Percentiles rank a stretch among this genome's conserved stretches.
phyloP scores from a whole-genome alignment of 306 rosid species.

The Cucumis hystrix region DNA sequence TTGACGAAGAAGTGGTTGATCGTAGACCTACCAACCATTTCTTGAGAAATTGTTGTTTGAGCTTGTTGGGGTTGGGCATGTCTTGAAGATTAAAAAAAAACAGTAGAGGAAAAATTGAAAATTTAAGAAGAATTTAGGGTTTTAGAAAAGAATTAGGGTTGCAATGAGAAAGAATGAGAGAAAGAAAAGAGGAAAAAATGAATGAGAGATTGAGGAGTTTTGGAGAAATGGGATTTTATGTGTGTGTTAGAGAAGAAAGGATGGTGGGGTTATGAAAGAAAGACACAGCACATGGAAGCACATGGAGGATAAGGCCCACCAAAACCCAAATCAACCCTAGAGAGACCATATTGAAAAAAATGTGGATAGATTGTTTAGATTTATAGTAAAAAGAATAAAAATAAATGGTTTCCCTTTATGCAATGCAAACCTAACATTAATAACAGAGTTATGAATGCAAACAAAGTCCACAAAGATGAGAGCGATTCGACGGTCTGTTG shows the following conservation, averaged over 20 bases:
- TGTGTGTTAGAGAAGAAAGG: constrained; percentile 25
- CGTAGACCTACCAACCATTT: constrained; percentile 52
- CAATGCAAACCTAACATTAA: constrained; percentile 52
- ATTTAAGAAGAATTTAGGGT: not conserved
- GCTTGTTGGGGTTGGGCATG: constrained; percentile 35
- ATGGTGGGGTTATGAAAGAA: constrained; percentile 56
- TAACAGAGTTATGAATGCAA: constrained; percentile 42
- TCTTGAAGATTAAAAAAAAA: not conserved
- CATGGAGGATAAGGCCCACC: constrained; percentile 66
- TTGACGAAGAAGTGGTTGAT: constrained; percentile 22
- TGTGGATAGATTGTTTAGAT: not conserved
- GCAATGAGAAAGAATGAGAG: constrained; percentile 10
- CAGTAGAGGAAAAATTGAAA: not conserved
- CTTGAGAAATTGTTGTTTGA: constrained; percentile 42
- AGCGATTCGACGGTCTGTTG: not conserved
- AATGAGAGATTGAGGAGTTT: constrained; percentile 9
- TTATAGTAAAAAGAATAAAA: constrained; percentile 19
- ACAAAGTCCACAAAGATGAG: constrained; percentile 9
- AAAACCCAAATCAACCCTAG: constrained; percentile 20
- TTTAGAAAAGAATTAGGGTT: not conserved
- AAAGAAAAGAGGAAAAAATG: not conserved
- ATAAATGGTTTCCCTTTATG: constrained; percentile 16
- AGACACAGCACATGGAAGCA: constrained; percentile 94
- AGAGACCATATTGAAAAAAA: not conserved
- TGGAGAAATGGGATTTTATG: constrained; percentile 45